Percentiles rank a stretch among this genome's conserved stretches.
Evolutionary conservation across 208 protist species (phyloP).

Genomic region (Acanthamoeba triangularis): DNA sequence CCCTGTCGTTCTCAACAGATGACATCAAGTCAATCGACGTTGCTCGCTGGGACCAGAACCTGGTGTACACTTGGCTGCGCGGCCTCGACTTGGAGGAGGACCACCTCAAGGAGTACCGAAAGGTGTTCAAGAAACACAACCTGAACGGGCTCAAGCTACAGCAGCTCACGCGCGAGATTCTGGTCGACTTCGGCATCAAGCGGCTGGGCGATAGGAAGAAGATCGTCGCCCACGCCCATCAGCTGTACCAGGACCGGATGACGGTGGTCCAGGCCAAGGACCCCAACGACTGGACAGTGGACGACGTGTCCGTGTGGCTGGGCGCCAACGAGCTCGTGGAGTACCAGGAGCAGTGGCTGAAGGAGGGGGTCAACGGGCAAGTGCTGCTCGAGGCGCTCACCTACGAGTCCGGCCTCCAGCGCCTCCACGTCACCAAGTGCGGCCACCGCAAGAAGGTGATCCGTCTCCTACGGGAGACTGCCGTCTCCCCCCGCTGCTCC

Average conservation of each 20-base stretch:
- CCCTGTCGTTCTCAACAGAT: too few species aligned
- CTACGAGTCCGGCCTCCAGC: neutral
- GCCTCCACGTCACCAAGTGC: neutral
- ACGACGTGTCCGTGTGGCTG: slow-evolving; percentile 23
- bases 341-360: slow-evolving; percentile 53
- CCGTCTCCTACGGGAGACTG: neutral
- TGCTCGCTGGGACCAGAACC: neutral
- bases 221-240: neutral
- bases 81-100: neutral
- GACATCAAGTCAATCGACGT: neutral
- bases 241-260: neutral
- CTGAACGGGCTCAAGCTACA: slow-evolving; percentile 4
- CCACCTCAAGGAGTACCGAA: neutral
- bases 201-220: slow-evolving; percentile 22
- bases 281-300: neutral
- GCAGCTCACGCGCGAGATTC: slow-evolving; percentile 17
- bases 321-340: neutral
- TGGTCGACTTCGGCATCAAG: neutral
- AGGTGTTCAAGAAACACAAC: neutral
- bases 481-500: neutral
- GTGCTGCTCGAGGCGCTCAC: slow-evolving; percentile 8
- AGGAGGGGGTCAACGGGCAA: slow-evolving; percentile 24
- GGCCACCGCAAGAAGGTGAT: slow-evolving; percentile 11
- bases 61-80: neutral
- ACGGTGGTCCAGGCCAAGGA: neutral